phyloP scores from a whole-genome alignment of 2,329 filamentous ascomycete genomes.

The Aschersonia sp. region DNA sequence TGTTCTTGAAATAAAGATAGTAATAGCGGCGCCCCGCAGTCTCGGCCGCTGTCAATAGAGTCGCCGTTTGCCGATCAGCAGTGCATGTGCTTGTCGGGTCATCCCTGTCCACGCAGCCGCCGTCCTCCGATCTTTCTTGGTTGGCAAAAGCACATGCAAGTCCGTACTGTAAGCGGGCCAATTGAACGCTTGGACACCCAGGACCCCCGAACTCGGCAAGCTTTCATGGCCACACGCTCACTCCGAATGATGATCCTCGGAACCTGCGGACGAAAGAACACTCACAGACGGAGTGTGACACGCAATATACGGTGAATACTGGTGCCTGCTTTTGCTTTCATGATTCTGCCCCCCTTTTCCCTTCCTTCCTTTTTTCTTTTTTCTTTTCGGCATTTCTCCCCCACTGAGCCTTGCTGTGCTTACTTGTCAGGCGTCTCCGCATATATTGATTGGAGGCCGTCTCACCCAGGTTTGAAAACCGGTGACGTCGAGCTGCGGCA shows the following conservation, averaged over 20 bases:
- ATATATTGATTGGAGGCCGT: background rate
- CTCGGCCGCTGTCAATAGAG: too few relatives aligned
- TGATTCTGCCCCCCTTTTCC: background rate
- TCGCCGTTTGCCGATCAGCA: background rate
- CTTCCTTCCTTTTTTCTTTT: background rate
- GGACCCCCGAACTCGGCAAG: too few relatives aligned
- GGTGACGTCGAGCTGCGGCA: constrained; percentile 1
- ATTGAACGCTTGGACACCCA: too few relatives aligned
- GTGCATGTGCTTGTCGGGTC: background rate
- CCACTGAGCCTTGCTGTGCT: background rate
- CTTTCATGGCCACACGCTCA: too few relatives aligned
- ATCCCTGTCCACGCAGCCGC: background rate
- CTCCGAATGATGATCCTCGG: too few relatives aligned
- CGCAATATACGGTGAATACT: too few relatives aligned
- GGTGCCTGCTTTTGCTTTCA: too few relatives aligned
- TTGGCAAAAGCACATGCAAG: background rate
- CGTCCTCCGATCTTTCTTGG: background rate
- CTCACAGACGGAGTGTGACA: too few relatives aligned
- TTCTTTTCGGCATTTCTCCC: background rate
- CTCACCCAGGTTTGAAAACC: background rate
- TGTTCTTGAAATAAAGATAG: too few relatives aligned
- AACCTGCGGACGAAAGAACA: background rate
- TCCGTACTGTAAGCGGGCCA: too few relatives aligned
- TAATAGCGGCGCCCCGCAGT: too few relatives aligned
- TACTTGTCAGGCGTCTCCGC: too few relatives aligned